These are phyloP conservation scores for Ogataea methylovora DNA, from an alignment of 805 yeast genomes.

Conservation along the genomic window DNA sequence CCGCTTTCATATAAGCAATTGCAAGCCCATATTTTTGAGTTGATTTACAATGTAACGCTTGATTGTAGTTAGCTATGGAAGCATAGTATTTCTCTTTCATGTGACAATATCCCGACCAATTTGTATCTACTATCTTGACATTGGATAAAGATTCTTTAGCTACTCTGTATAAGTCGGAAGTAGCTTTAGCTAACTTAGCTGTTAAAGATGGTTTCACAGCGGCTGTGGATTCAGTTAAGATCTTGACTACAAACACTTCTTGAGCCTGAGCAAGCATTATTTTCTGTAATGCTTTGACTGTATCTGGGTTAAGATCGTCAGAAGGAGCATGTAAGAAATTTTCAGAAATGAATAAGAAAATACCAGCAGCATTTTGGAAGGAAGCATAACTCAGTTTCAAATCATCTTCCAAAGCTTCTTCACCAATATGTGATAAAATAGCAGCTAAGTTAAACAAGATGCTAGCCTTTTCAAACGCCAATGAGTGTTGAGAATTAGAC, in stretches of 20 bases:
- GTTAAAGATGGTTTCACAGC: constrained; percentile 57
- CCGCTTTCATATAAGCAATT: constrained; percentile 51
- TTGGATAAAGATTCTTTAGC: constrained; percentile 39
- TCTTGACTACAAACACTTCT: constrained; percentile 67
- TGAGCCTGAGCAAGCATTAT: constrained; percentile 84
- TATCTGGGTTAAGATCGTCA: constrained; percentile 62
- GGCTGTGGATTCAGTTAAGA: constrained; percentile 39
- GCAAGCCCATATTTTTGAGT: constrained; percentile 66
- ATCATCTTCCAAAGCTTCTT: constrained; percentile 29
- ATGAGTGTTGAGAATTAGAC: constrained; percentile 60
- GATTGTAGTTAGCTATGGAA: constrained; percentile 53
- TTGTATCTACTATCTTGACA: constrained; percentile 18
- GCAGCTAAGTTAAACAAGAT: constrained; percentile 74
- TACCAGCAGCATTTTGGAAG: constrained; percentile 74
- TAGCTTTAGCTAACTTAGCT: constrained; percentile 65
- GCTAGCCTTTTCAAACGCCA: constrained; percentile 87
- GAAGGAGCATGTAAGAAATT: constrained; percentile 88
- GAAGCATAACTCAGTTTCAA: constrained; percentile 52
- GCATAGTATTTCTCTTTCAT: constrained; percentile 49
- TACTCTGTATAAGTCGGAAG: constrained; percentile 47
- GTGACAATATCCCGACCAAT: constrained; percentile 45
- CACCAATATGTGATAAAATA: constrained; percentile 45
- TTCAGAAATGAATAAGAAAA: constrained; percentile 62
- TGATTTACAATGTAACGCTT: constrained; percentile 47
- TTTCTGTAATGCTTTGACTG: constrained; percentile 54